Evolutionary conservation across 208 protist species (phyloP), one percentile per base, ranked within the genome.

Genomic region (Paratrypanosoma confusum): DNA sequence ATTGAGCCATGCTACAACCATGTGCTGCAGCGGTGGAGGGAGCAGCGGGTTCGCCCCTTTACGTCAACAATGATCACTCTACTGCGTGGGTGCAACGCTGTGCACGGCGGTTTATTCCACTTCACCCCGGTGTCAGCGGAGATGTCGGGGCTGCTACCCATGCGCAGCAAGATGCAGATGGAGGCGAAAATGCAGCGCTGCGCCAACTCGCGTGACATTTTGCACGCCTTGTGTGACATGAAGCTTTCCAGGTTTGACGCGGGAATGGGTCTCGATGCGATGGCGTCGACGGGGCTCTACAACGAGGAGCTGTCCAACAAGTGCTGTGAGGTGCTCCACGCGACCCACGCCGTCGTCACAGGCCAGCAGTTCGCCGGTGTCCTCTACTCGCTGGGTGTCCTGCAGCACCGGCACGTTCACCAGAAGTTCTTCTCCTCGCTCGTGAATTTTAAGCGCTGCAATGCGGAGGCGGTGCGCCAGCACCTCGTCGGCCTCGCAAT

Each of bases 131-230:
- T 60, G 24, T 31, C 61, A 50, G 55, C 56, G 5, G 78, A 90
- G 41, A 72, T 80, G 33, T 44, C 48, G 20, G 60, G 69, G 6
- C 57, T 93, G 6, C 56, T 93, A 2, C 84, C 84, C 7, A 64
- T 71, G 11, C 90, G 90, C 38, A 71, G 65, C 16, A 79, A 83
- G 34, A 50, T 89, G 0, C 67, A 85, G 18, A 90, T 93, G 81
- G 81, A 90, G 52, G 77, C 84, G 1, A 90, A 90, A 49, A 46
- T 93, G 52, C 80, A 89, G 49, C 76, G 78, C 21, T 88, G 78
- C 50, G 4, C 36, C 0, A 69, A 73, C 17, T 67, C 81, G 6
- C 66, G 81, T 16, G 66, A 70, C n/a, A 65, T 93, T 3, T 40
- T 93, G 5, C 57, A 41, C 7, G 40, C 58, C 2, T 47, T 93